A percentile compares a stretch with the other conserved stretches of the same genome.
Evolutionary conservation across 345 rosid genomes (phyloP).

Genomic region (Mangifera indica): DNA sequence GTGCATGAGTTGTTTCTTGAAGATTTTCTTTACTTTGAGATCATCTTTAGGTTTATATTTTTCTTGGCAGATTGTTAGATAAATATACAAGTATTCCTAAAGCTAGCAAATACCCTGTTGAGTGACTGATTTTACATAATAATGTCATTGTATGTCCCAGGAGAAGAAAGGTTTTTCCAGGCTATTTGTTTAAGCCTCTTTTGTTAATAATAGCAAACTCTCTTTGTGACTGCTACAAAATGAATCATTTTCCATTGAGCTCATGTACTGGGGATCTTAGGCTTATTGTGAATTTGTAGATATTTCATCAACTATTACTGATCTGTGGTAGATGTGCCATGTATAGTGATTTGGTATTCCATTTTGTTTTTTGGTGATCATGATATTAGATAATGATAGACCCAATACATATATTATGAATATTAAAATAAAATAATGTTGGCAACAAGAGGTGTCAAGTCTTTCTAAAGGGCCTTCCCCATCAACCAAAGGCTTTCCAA

Average conservation of each 20-base stretch:
- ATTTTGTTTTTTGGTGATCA: not conserved
- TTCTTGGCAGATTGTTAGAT: not conserved
- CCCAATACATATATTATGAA: no score
- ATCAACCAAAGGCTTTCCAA: no score
- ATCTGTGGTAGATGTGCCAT: not conserved
- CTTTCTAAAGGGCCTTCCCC: no score
- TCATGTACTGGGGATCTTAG: not conserved
- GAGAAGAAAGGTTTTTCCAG: not conserved
- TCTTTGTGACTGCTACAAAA: not conserved
- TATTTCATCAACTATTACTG: not conserved
- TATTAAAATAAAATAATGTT: no score
- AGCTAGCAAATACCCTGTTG: not conserved
- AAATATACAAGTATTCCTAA: constrained; percentile 3
- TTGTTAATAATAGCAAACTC: not conserved
- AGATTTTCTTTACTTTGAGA: not conserved
- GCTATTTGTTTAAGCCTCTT: not conserved
- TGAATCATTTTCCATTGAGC: not conserved
- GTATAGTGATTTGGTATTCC: not conserved
- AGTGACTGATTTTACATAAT: not conserved
- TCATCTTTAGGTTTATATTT: not conserved
- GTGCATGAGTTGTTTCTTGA: not conserved
- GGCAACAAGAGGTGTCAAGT: no score
- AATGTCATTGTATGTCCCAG: not conserved
- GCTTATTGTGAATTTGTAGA: not conserved
- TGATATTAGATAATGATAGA: no score